A percentile compares a stretch with the other conserved stretches of the same genome.
Evolutionary conservation across 1,284 basidiomycete species (phyloP).

Genomic region (Ustilago hordei): DNA sequence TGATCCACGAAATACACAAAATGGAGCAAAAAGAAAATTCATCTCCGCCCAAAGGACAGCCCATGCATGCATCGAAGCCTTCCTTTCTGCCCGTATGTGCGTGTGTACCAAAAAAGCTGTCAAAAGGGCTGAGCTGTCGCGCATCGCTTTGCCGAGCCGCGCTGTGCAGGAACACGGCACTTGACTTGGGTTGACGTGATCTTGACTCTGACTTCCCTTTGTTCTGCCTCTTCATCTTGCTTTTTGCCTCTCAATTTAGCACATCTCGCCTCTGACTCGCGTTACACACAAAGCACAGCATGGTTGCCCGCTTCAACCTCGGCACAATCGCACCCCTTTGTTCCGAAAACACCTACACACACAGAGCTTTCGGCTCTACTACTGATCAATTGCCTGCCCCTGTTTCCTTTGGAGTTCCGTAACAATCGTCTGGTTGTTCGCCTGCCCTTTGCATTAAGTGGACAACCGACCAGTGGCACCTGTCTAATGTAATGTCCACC

Average conservation of each 20-base stretch:
- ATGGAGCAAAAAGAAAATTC: background rate
- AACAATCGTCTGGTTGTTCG: background rate
- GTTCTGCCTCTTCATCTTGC: too few relatives aligned
- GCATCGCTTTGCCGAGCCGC: background rate
- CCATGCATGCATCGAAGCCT: background rate
- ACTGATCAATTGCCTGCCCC: background rate
- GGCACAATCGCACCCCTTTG: constrained; percentile 4
- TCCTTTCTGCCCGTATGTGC: background rate
- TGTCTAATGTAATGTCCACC: background rate
- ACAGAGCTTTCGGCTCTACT: background rate
- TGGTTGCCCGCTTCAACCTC: background rate
- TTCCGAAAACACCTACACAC: background rate
- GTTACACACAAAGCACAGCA: background rate
- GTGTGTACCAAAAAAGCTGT: background rate
- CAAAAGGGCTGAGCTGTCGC: background rate
- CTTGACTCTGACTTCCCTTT: background rate
- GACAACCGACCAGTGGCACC: background rate
- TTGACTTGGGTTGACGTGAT: background rate
- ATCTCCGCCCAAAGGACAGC: background rate
- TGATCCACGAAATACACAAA: background rate
- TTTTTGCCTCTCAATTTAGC: background rate
- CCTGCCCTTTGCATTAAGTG: background rate
- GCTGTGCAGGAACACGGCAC: background rate
- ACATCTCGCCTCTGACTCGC: background rate
- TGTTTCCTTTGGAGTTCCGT: background rate